phyloP scores from a whole-genome alignment of 2,329 filamentous ascomycete species.

The Botrytis elliptica region DNA sequence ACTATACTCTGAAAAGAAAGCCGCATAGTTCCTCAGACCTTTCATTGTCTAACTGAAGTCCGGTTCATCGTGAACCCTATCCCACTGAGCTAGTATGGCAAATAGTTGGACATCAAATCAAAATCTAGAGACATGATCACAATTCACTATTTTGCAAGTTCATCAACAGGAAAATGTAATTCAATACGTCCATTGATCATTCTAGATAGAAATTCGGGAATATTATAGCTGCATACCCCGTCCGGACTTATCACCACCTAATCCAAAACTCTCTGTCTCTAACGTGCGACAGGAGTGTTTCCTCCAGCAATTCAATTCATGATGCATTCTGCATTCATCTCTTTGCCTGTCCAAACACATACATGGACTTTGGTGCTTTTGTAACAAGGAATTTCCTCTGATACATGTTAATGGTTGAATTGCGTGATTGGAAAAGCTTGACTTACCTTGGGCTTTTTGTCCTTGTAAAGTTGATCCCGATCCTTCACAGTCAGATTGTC shows the following conservation, averaged over 20 bases:
- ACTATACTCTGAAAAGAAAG: too few species aligned
- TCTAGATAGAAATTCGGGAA: neutral
- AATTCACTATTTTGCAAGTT: neutral
- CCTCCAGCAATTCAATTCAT: neutral
- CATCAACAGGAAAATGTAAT: neutral
- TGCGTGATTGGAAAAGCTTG: neutral
- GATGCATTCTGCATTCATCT: neutral
- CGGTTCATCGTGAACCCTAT: neutral
- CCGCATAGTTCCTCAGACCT: neutral
- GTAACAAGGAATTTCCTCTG: neutral
- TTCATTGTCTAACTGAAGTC: neutral
- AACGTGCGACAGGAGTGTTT: too few species aligned
- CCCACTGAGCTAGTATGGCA: neutral
- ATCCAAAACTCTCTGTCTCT: neutral
- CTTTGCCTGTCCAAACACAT: neutral
- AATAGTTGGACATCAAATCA: neutral
- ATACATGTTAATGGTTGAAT: neutral
- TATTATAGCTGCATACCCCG: neutral
- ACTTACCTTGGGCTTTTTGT: neutral
- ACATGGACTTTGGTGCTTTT: neutral
- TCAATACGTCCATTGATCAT: neutral
- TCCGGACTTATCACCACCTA: fast-evolving
- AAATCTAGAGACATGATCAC: neutral
- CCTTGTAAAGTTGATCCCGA: fast-evolving
- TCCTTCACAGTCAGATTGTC: fast-evolving